These are phyloP conservation scores for Setomelanomma holmii DNA, from an alignment of 2,329 filamentous ascomycete genomes.

Conservation along the genomic window DNA sequence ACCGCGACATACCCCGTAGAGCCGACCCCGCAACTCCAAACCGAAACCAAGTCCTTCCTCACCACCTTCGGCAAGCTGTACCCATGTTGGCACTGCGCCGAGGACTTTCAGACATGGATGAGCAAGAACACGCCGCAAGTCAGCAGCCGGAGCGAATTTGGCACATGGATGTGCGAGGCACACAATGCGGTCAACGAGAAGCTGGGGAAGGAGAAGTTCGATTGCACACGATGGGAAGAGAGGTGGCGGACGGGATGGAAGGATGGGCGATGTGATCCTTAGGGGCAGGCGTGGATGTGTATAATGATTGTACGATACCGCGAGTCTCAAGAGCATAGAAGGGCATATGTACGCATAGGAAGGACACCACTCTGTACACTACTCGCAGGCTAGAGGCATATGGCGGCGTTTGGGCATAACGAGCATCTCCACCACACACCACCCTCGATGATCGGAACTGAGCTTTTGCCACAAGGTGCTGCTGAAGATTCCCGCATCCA, in stretches of 20 bases:
- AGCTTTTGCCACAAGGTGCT: neutral
- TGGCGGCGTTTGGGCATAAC: neutral
- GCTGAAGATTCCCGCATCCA: neutral
- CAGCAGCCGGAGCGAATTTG: slow-evolving; percentile 70
- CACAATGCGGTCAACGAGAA: slow-evolving; percentile 90
- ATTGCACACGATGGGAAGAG: slow-evolving; percentile 91
- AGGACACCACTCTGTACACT: slow-evolving; percentile 10
- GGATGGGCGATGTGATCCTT: slow-evolving; percentile 70
- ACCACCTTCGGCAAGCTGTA: slow-evolving; percentile 84
- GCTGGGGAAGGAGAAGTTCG: slow-evolving; percentile 88
- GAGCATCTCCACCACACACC: neutral
- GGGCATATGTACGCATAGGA: slow-evolving; percentile 7
- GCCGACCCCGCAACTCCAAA: slow-evolving; percentile 73
- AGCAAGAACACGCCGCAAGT: slow-evolving; percentile 70
- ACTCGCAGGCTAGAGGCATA: neutral
- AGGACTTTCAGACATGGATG: slow-evolving; percentile 88
- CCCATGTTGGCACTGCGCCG: slow-evolving; percentile 93
- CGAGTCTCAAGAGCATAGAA: neutral
- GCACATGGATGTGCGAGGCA: slow-evolving; percentile 81
- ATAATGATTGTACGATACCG: slow-evolving; percentile 11
- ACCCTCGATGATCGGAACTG: neutral
- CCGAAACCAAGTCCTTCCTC: slow-evolving; percentile 80
- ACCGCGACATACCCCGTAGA: slow-evolving; percentile 81
- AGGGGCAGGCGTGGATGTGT: slow-evolving; percentile 1
- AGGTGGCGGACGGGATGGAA: slow-evolving; percentile 91